Evolutionary conservation across 2,329 filamentous ascomycete genomes (phyloP).

Genomic region (Lasiodiplodia sp.): DNA sequence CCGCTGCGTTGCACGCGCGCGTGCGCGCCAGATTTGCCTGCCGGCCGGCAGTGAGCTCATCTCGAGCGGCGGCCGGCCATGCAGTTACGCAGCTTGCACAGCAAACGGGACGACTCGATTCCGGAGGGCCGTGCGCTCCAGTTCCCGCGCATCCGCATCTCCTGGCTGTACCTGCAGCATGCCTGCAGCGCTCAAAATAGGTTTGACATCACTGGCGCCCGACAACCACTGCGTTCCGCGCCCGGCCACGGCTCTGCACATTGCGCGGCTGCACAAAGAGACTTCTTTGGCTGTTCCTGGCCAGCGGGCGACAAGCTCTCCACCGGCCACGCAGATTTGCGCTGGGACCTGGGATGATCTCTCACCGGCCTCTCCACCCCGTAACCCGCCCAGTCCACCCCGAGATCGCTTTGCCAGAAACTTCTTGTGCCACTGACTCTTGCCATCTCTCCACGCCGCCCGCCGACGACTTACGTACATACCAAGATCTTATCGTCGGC

Average conservation of each 20-base stretch:
- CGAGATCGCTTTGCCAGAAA: slow-evolving; percentile 19
- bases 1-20: neutral
- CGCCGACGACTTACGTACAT: slow-evolving; percentile 15
- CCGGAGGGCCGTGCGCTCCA: slow-evolving; percentile 6
- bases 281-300: neutral
- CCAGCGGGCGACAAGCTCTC: neutral
- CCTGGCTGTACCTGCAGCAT: slow-evolving; percentile 23
- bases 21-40: neutral
- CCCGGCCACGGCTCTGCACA: slow-evolving; percentile 10
- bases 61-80: neutral
- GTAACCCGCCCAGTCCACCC: slow-evolving; percentile 9
- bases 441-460: neutral
- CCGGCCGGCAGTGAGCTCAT: neutral
- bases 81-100: neutral
- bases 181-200: slow-evolving; percentile 18
- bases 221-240: slow-evolving; percentile 2
- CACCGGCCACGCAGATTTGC: slow-evolving; percentile 27
- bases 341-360: slow-evolving; percentile 22
- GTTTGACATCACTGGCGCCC: slow-evolving; percentile 8
- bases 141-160: slow-evolving; percentile 26
- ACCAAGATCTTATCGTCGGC: slow-evolving; percentile 21
- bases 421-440: neutral
- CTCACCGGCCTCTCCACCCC: slow-evolving; percentile 23
- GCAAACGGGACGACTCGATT: slow-evolving; percentile 9
- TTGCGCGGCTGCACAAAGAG: neutral